phyloP scores from a whole-genome alignment of 2,329 filamentous ascomycete species.

The Penicillium sp. region DNA sequence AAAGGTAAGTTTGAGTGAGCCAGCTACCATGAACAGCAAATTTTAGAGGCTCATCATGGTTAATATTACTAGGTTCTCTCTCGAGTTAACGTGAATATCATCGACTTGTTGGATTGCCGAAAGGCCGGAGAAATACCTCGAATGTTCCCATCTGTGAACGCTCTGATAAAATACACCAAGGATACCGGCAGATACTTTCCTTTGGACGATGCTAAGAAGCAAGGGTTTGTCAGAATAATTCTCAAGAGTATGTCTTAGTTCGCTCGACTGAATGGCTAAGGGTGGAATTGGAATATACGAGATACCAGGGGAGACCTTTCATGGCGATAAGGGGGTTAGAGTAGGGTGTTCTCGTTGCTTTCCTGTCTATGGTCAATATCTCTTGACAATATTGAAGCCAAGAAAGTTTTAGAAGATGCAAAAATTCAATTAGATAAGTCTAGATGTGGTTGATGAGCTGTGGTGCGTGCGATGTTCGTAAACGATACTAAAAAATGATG shows the following conservation, averaged over 20 bases:
- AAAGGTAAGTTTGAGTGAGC: slow-evolving; percentile 18
- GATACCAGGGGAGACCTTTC: no score
- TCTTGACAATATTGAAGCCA: no score
- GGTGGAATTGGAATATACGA: neutral
- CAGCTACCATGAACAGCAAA: neutral
- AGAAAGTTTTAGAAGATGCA: neutral
- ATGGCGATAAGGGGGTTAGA: neutral
- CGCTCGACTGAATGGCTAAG: neutral
- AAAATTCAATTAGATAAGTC: no score
- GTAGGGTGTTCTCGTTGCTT: neutral
- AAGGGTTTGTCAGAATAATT: slow-evolving; percentile 19
- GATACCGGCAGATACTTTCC: neutral
- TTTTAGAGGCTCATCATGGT: neutral
- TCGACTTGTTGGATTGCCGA: slow-evolving; percentile 27
- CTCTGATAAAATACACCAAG: slow-evolving; percentile 20
- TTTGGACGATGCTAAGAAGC: slow-evolving; percentile 18
- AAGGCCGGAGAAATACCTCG: neutral
- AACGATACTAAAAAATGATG: no score
- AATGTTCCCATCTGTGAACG: slow-evolving; percentile 15
- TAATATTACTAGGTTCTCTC: slow-evolving; percentile 18
- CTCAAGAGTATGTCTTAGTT: slow-evolving; percentile 15
- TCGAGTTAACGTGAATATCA: slow-evolving; percentile 24
- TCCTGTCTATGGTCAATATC: neutral
- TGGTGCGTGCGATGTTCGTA: no score
- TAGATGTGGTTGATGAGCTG: no score